Evolutionary conservation across 768 basidiomycete species (phyloP).

Genomic region (Panaeolus papilionaceus): DNA sequence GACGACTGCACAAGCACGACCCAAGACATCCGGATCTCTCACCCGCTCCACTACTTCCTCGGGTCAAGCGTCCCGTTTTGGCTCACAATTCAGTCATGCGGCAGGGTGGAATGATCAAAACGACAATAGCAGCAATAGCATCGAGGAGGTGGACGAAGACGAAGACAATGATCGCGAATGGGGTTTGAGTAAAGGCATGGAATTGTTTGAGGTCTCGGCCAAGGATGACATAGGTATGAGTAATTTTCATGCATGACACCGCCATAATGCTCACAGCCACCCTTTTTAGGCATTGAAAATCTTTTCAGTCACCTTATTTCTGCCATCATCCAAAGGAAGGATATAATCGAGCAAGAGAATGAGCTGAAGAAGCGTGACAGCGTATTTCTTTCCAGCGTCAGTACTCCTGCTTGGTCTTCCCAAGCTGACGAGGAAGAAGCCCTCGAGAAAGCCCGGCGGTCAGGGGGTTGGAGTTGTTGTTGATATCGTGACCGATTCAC

Average conservation of each 20-base stretch:
- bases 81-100: conserved; percentile 58
- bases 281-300: conserved; percentile 69
- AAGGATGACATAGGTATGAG: conserved; percentile 83
- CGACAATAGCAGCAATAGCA: conserved; percentile 70
- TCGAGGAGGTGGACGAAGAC: conserved; percentile 71
- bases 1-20: conserved; percentile 50
- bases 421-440: conserved; percentile 85
- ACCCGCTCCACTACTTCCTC: conserved; percentile 57
- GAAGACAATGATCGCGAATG: conserved; percentile 68
- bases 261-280: conserved; percentile 16
- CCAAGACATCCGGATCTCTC: conserved; percentile 53
- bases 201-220: conserved; percentile 90
- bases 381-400: conserved; percentile 71
- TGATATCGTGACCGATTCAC: conserved; percentile 34
- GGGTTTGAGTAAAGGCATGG: conserved; percentile 85
- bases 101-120: conserved; percentile 61
- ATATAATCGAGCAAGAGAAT: conserved; percentile 82
- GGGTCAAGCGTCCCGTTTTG: conserved; percentile 61
- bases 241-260: conserved; percentile 24
- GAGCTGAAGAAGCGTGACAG: conserved; percentile 83
- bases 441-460: conserved; percentile 54
- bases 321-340: conserved; percentile 80
- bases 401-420: conserved; percentile 76
- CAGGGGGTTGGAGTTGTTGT: conserved; percentile 76
- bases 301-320: conserved; percentile 83